phyloP scores from a whole-genome alignment of 495 filamentous ascomycete species.

The Aspergillus funiculosus region DNA sequence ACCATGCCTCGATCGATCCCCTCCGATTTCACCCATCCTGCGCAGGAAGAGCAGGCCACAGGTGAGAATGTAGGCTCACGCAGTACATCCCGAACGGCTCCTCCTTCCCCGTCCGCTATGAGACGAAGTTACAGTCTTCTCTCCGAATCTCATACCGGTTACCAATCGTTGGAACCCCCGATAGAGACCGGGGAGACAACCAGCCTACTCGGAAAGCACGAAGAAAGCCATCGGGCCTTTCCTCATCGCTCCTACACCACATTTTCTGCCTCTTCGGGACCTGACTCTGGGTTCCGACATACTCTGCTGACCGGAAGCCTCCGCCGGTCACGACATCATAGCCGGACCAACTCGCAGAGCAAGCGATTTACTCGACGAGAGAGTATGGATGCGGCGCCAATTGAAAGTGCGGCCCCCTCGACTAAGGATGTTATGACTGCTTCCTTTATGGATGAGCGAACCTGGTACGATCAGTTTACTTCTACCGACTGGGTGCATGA shows the following conservation, averaged over 20 bases:
- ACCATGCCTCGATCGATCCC: slow-evolving; percentile 24
- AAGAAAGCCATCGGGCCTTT: slow-evolving; percentile 16
- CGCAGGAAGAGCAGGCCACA: slow-evolving; percentile 10
- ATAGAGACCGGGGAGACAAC: slow-evolving; percentile 36
- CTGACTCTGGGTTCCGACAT: slow-evolving; percentile 29
- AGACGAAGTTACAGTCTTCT: slow-evolving; percentile 33
- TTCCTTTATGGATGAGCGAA: slow-evolving; percentile 69
- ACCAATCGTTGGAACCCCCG: slow-evolving; percentile 33
- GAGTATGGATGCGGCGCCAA: slow-evolving; percentile 28
- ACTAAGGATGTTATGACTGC: slow-evolving; percentile 50
- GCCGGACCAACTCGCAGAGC: slow-evolving; percentile 58
- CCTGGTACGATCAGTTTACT: slow-evolving; percentile 99
- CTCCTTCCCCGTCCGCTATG: slow-evolving; percentile 35
- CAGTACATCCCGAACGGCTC: slow-evolving; percentile 29
- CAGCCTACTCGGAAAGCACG: slow-evolving; percentile 27
- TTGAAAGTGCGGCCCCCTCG: slow-evolving; percentile 45
- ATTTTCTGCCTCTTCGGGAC: slow-evolving; percentile 28
- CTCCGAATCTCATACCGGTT: slow-evolving; percentile 34
- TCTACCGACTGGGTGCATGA: slow-evolving; percentile 99
- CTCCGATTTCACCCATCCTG: slow-evolving; percentile 14
- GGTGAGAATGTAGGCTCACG: slow-evolving; percentile 9
- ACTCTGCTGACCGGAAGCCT: slow-evolving; percentile 36
- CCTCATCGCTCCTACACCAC: slow-evolving; percentile 40
- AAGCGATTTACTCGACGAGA: slow-evolving; percentile 48
- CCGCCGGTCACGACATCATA: slow-evolving; percentile 57